Base-by-base conservation (phyloP, 1,284 basidiomycete genomes). In the Tilletia caries region DNA sequence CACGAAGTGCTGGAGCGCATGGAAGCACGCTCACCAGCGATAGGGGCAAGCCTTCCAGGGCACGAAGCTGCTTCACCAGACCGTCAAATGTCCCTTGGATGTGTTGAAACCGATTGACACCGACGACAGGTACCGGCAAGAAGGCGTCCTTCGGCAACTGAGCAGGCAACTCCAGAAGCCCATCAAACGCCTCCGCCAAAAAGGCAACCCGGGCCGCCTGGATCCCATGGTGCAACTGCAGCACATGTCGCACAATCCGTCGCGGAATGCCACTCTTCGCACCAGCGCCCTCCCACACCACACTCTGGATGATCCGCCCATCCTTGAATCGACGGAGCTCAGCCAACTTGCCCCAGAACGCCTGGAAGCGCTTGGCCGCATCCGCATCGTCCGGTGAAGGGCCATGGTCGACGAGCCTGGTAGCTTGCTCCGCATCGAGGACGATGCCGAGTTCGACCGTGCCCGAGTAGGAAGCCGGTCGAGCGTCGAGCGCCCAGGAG, bases 321-420 rank as follows among this genome's bases (percentile, higher is more conserved):
- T 98, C 95, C 83, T 97, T 95, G 87, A 98, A 99, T 23, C 95
- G 89, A n/a, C 96, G 88, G 25, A 98, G 86, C 82, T 98, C 95
- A 0, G 95, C 90, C 81, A 92, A 92, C 65, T 89, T 86, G 1
- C 95, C 95, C 96, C 96, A 99, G 73, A 98, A 87, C 2, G 89
- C 87, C 44, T 90, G 88, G 86, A 97, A 99, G 1, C 85, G 86
- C 54, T 87, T 85, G 5, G 83, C 84, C 0, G 82, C 85, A 23
- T 81, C 84, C 12, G 70, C 65, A 0, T 88, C 86, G 23, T 85
- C 85, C 15, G 65, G 80, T 0, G 91, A 83, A 0, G 96, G 81
- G 1, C 81, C 81, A 62, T 83, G 81, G 34, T 83, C 81, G n/a
- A 83, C 81, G 69, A 82, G 74, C 60, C 79, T 68, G 66, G 72